phyloP scores from a whole-genome alignment of 192 early-diverging fungal genomes.

The Backusella mclennaniae region DNA sequence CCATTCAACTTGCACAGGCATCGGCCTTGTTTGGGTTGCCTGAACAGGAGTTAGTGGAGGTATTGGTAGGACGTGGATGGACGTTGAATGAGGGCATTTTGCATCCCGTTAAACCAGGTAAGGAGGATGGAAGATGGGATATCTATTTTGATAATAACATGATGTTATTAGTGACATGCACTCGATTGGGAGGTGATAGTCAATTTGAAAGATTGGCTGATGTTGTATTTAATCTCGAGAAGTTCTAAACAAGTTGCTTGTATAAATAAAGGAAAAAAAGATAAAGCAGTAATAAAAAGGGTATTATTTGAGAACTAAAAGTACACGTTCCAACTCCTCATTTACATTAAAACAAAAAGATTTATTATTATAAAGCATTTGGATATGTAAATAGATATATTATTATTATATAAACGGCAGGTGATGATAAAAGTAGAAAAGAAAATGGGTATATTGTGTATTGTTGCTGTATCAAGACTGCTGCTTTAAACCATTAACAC shows the following conservation, averaged over 20 bases:
- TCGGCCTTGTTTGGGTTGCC: neutral
- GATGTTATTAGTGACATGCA: neutral
- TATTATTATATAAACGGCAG: neutral
- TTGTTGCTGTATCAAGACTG: neutral
- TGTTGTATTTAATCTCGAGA: slow-evolving; percentile 10
- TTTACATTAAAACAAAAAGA: neutral
- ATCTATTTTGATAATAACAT: neutral
- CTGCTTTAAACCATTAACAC: neutral
- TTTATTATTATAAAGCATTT: neutral
- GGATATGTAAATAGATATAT: neutral
- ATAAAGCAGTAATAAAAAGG: neutral
- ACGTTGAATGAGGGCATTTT: neutral
- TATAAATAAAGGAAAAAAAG: neutral
- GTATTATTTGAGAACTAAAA: neutral
- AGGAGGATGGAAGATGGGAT: neutral
- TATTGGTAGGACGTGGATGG: neutral
- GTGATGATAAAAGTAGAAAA: neutral
- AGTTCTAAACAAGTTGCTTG: neutral
- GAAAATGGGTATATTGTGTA: neutral
- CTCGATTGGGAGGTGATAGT: neutral
- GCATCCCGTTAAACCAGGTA: slow-evolving; percentile 9
- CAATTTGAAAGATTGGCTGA: slow-evolving; percentile 5
- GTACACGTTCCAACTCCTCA: neutral
- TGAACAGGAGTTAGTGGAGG: neutral
- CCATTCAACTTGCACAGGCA: neutral